phyloP scores from a whole-genome alignment of 306 rosid species.

The Cucumis melo region DNA sequence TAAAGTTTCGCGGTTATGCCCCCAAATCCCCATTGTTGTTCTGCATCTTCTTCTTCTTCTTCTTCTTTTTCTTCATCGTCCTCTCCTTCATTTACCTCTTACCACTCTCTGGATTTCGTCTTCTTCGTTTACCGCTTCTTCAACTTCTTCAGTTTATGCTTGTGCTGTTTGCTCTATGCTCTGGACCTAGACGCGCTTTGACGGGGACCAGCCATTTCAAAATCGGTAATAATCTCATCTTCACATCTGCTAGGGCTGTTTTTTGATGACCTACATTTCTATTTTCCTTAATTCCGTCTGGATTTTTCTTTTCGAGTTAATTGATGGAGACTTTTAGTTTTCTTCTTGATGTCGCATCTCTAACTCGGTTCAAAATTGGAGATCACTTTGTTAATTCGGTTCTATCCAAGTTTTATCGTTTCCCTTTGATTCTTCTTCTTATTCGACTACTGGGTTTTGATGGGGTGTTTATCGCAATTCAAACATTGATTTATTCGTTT shows the following conservation, averaged over 20 bases:
- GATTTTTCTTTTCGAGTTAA: conserved; percentile 5
- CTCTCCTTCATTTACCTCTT: neutral
- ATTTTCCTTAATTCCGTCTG: neutral
- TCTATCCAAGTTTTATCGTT: neutral
- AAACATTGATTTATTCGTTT: neutral
- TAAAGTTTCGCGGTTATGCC: conserved; percentile 90
- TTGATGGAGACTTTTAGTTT: neutral
- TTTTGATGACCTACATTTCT: neutral
- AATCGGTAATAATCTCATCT: conserved; percentile 6
- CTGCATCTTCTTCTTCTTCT: conserved; percentile 12
- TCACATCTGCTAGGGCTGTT: conserved; percentile 1
- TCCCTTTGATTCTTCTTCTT: neutral
- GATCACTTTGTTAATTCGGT: neutral
- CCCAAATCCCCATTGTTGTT: conserved; percentile 23
- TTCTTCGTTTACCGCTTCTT: neutral
- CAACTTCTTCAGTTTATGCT: neutral
- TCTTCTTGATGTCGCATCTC: neutral
- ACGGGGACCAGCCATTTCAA: conserved; percentile 16
- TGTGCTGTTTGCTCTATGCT: neutral
- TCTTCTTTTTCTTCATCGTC: conserved; percentile 6
- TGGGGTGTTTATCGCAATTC: neutral
- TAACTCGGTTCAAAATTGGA: neutral
- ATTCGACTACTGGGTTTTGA: neutral
- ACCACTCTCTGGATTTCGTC: neutral
- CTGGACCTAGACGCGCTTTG: conserved; percentile 8